Evolutionary conservation across 108 stramenopile species (phyloP).

Genomic region (Pseudonitzschia multistriata): DNA sequence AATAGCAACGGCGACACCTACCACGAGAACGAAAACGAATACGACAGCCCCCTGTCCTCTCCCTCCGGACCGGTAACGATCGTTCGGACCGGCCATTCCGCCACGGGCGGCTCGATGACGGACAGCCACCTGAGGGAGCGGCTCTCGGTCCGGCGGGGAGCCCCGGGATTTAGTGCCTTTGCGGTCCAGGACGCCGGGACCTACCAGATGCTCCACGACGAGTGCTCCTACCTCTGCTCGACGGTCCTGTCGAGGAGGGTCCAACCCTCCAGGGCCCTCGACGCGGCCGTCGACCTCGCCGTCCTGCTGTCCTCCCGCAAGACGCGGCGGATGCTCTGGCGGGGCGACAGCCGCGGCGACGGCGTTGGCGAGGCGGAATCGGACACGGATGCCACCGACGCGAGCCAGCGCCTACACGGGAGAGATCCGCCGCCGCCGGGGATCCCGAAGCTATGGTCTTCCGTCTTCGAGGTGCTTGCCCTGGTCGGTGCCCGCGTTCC

Average conservation of each 20-base stretch:
- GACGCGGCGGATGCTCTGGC: constrained; percentile 39
- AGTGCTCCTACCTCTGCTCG: constrained; percentile 64
- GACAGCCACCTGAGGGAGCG: neutral
- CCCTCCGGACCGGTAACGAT: neutral
- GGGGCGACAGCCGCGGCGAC: constrained; percentile 10
- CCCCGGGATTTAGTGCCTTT: constrained; percentile 11
- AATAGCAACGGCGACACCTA: neutral
- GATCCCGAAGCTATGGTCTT: constrained; percentile 14
- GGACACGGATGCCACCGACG: neutral
- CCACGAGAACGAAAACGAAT: no score
- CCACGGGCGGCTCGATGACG: no score
- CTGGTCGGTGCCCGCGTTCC: no score
- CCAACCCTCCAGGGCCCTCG: constrained; percentile 9
- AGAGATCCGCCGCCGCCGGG: no score
- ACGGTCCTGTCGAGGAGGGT: constrained; percentile 39
- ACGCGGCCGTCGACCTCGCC: constrained; percentile 42
- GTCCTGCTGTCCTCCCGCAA: constrained; percentile 43
- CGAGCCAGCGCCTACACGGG: no score
- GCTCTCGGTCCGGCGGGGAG: constrained; percentile 18
- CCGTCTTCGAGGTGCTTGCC: constrained; percentile 10
- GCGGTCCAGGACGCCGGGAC: constrained; percentile 66
- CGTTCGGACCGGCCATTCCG: neutral
- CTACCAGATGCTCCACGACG: constrained; percentile 71
- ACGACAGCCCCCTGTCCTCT: neutral
- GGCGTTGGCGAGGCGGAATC: neutral